A percentile compares a stretch with the other conserved stretches of the same genome.
These are phyloP conservation scores for Penicillium samsonianum DNA, from an alignment of 495 filamentous ascomycete genomes.

Conservation along the genomic window DNA sequence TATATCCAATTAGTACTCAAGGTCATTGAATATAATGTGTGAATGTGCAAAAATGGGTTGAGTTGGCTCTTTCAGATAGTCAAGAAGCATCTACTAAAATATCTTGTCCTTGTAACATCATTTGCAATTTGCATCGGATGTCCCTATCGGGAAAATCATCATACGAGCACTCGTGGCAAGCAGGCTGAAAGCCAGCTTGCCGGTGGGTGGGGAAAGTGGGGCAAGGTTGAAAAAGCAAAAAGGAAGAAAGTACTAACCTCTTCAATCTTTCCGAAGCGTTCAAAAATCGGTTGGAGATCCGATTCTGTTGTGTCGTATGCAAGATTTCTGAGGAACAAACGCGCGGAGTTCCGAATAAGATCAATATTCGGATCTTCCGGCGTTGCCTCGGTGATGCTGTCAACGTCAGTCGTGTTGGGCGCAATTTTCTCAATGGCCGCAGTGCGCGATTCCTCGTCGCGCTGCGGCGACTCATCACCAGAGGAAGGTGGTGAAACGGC, in stretches of 20 bases:
- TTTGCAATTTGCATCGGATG: conserved; percentile 80
- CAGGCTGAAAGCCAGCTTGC: conserved; percentile 13
- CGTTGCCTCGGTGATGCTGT: conserved; percentile 20
- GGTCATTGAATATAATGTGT: conserved; percentile 28
- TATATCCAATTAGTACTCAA: conserved; percentile 49
- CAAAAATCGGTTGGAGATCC: conserved; percentile 71
- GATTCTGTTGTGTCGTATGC: conserved; percentile 77
- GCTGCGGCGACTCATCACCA: conserved; percentile 6
- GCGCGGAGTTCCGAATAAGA: conserved; percentile 50
- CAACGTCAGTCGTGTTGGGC: conserved; percentile 26
- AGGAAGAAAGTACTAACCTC: conserved; percentile 67
- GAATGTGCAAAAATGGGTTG: conserved; percentile 42
- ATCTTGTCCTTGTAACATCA: conserved; percentile 66
- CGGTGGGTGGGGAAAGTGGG: conserved; percentile 8
- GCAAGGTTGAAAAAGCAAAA: conserved; percentile 8
- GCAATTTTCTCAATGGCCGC: conserved; percentile 24
- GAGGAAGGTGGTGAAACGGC: neutral
- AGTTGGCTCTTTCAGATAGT: conserved; percentile 52
- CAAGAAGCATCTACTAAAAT: conserved; percentile 81
- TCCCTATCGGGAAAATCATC: conserved; percentile 99
- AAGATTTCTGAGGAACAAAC: conserved; percentile 88
- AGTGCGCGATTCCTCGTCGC: conserved; percentile 28
- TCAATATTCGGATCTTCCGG: conserved; percentile 42
- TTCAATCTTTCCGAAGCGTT: conserved; percentile 68
- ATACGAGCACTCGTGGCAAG: conserved; percentile 47